Conservation (phyloP, 331 rosid species). For the Saraca asoca region DNA sequence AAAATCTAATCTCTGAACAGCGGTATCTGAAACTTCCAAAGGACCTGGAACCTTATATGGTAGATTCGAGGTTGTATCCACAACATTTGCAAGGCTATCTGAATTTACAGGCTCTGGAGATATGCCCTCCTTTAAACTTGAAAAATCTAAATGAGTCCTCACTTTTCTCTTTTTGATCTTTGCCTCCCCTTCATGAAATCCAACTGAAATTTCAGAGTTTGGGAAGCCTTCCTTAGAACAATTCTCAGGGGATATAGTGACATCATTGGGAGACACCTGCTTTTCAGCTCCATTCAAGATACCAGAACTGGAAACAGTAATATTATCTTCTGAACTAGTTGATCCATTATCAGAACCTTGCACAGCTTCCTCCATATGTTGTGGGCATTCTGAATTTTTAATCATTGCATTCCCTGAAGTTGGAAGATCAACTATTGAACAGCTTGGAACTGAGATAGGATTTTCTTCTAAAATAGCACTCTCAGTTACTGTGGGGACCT, state of each 20-base stretch:
- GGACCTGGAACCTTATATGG: slow-evolving; percentile 39
- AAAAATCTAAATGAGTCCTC: slow-evolving; percentile 42
- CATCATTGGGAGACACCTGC: slow-evolving; percentile 39
- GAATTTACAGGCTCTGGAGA: slow-evolving; percentile 36
- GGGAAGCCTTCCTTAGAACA: slow-evolving; percentile 37
- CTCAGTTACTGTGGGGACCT: slow-evolving; percentile 32
- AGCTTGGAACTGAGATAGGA: slow-evolving; percentile 36
- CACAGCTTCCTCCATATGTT: slow-evolving; percentile 34
- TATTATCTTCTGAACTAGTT: slow-evolving; percentile 40
- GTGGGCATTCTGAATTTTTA: slow-evolving; percentile 39
- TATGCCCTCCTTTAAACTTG: slow-evolving; percentile 41
- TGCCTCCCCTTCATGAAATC: slow-evolving; percentile 42
- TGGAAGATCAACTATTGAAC: slow-evolving; percentile 36
- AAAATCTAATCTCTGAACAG: slow-evolving; percentile 46
- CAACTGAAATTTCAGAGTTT: slow-evolving; percentile 37
- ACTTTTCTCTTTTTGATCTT: slow-evolving; percentile 44
- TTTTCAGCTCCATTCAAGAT: slow-evolving; percentile 32
- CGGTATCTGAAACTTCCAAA: slow-evolving; percentile 45
- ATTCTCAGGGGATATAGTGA: slow-evolving; percentile 43
- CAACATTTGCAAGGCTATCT: slow-evolving; percentile 34
- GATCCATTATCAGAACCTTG: slow-evolving; percentile 40
- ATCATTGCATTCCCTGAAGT: slow-evolving; percentile 44
- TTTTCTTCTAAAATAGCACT: slow-evolving; percentile 42
- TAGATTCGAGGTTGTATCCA: slow-evolving; percentile 39
- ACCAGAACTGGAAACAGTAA: slow-evolving; percentile 37